Evolutionary conservation across 306 rosid genomes (phyloP), one percentile per base, ranked within the genome.

Genomic region (Prinsepia uniflora): DNA sequence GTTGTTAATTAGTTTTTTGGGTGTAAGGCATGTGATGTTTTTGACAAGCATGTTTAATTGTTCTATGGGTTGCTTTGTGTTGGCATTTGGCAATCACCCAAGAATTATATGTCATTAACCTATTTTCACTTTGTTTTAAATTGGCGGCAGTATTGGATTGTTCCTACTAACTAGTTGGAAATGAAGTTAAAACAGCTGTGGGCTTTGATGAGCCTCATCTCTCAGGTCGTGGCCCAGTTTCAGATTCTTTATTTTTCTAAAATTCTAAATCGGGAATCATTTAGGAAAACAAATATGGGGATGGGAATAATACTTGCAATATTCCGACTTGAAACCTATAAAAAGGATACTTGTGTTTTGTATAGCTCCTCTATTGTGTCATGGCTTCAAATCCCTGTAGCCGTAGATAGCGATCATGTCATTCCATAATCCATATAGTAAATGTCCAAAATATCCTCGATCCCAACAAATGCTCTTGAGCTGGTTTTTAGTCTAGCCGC

Each of bases 21-120:
- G 63, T 24, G 73, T 68, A 43, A 62, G 67, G 60, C 96, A 87
- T 81, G 90, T 86, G 97, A 78, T 34, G 46, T 74, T 86, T 87
- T 73, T 83, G 73, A 54, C 65, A 65, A 74, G 75, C 97, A 87
- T 82, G 89, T 87, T 91, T 81, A 42, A 70, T 73, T 84, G 84
- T 81, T 78, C 77, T 71, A 36, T 52, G 78, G 71, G 74, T 71
- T 65, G 72, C 79, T 73, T 7, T 72, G 60, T 84, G 83, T 72
- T 82, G 80, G 82, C 84, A 48, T 30, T 30, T 30, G 36, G 36
- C 36, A 81, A 81, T 77, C 73, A 44, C 86, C 79, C 69, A 78
- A 69, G 69, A 84, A 80, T 53, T 68, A 76, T 86, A 84, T 84
- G 80, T 89, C 72, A 18, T 30, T 30, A 30, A 30, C 36, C 36